Conservation (phyloP, 495 filamentous ascomycete genomes). For the Cercophora sp. region DNA sequence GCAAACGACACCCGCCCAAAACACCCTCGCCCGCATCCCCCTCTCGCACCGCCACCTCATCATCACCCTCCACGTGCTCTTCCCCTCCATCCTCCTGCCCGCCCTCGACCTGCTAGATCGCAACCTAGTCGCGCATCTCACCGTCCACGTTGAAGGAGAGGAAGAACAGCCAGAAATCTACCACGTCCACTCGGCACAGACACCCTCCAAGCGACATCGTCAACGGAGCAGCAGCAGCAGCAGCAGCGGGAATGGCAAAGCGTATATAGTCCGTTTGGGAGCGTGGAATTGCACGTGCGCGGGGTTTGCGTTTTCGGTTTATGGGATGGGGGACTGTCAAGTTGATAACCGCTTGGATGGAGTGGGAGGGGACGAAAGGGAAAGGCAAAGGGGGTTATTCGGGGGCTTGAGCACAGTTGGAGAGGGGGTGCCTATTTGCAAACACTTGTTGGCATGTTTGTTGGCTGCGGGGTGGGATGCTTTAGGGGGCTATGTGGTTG, state of each 20-base stretch:
- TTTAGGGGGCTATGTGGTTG: slow-evolving; percentile 52
- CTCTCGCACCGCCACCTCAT: slow-evolving; percentile 41
- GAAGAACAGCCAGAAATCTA: slow-evolving; percentile 20
- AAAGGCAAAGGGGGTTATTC: slow-evolving; percentile 16
- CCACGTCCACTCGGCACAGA: slow-evolving; percentile 35
- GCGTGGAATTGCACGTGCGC: slow-evolving; percentile 94
- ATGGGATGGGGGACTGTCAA: no score
- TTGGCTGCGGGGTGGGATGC: slow-evolving; percentile 65
- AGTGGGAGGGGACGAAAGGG: no score
- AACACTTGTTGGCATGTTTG: slow-evolving; percentile 83
- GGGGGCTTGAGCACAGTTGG: no score
- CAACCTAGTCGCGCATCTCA: slow-evolving; percentile 51
- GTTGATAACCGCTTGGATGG: no score
- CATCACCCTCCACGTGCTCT: slow-evolving; percentile 61
- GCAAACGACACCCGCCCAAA: slow-evolving; percentile 16
- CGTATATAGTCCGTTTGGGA: slow-evolving; percentile 65
- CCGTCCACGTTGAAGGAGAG: slow-evolving; percentile 11
- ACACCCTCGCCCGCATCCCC: slow-evolving; percentile 40
- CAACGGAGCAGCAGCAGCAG: slow-evolving; percentile 12
- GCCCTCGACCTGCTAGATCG: slow-evolving; percentile 82
- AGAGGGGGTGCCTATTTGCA: slow-evolving; percentile 60
- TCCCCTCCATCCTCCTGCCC: slow-evolving; percentile 58
- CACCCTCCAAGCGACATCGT: slow-evolving; percentile 19
- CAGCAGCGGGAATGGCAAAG: slow-evolving; percentile 12
- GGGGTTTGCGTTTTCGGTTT: slow-evolving; percentile 73